A percentile compares a stretch with the other conserved stretches of the same genome.
These are phyloP conservation scores for Cytidiella melzeri DNA, from an alignment of 768 basidiomycete genomes.

Conservation along the genomic window DNA sequence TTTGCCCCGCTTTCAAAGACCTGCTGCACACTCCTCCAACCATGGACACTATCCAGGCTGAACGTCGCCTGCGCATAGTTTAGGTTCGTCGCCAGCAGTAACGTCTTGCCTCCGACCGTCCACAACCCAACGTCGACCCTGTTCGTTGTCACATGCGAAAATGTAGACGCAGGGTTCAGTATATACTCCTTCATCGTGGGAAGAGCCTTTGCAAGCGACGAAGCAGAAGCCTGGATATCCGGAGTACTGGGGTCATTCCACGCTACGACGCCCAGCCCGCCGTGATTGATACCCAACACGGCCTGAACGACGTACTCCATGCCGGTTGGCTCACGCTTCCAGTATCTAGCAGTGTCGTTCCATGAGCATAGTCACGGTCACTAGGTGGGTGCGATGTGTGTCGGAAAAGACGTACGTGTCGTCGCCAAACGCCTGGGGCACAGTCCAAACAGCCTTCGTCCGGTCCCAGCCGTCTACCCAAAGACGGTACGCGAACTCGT, in stretches of 20 bases:
- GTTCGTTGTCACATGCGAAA: slow-evolving; percentile 15
- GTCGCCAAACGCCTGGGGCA: slow-evolving; percentile 73
- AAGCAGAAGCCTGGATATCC: slow-evolving; percentile 32
- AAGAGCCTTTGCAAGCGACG: slow-evolving; percentile 28
- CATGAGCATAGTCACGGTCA: neutral
- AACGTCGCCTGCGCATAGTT: slow-evolving; percentile 21
- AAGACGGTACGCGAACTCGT: slow-evolving; percentile 54
- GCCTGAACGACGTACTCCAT: slow-evolving; percentile 63
- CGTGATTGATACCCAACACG: slow-evolving; percentile 65
- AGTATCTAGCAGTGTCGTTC: slow-evolving; percentile 35
- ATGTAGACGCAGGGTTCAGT: slow-evolving; percentile 22
- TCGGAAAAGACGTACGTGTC: slow-evolving; percentile 23
- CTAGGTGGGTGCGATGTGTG: neutral
- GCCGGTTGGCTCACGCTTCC: slow-evolving; percentile 61
- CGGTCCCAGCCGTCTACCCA: slow-evolving; percentile 63
- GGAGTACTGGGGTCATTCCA: slow-evolving; percentile 38
- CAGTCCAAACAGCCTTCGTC: slow-evolving; percentile 69
- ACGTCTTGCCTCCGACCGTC: slow-evolving; percentile 25
- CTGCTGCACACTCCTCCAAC: slow-evolving; percentile 10
- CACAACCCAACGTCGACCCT: slow-evolving; percentile 30
- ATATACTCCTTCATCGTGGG: slow-evolving; percentile 25
- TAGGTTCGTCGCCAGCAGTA: slow-evolving; percentile 31
- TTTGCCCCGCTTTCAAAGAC: slow-evolving; percentile 25
- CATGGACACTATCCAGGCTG: slow-evolving; percentile 12
- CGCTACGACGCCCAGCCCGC: slow-evolving; percentile 40